Evolutionary conservation across 768 basidiomycete species (phyloP), one percentile per base, ranked within the genome.

Genomic region (Lentinula raphanica): DNA sequence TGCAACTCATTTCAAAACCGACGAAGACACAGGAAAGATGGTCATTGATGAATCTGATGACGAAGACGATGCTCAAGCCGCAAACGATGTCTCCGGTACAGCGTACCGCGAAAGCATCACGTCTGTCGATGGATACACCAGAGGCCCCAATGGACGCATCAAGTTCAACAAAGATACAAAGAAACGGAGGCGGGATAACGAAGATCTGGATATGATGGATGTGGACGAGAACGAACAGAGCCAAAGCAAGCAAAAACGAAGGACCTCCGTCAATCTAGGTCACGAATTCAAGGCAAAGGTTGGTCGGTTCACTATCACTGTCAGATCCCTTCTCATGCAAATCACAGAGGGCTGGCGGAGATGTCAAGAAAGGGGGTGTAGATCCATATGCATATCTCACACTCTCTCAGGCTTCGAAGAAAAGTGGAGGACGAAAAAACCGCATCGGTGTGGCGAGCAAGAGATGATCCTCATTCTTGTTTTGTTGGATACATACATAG

Each of bases 131-230:
- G 96, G 95, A 21, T 94, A 94, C 74, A 88, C 82, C 2, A 85
- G 95, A 28, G 91, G 92, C 23, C 76, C 85, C 1, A 85, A 84
- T 60, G 97, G 97, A 5, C 85, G 83, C 55, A 73, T 98, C 68
- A 95, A 93, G 71, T 98, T 98, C 74, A 92, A 97, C 77, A 98
- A 97, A 70, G 88, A 96, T 66, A 98, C 94, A 36, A 98, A 95
- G 72, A 94, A 96, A 71, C 85, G 94, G 58, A 74, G 94, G 59
- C 81, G 89, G 50, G 86, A 85, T 53, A 82, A 85, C 58, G 79
- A 79, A 59, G 84, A 83, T 17, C 76, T 75, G 5, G 84, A 79
- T 5, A 77, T 92, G 60, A 88, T 93, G 83, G 90, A 76, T 25
- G 91, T 93, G 59, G 76, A 76, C 44, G 65, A 64, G n/a, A 66